These are phyloP conservation scores for Fusarium circinatum DNA, from an alignment of 2,329 filamentous ascomycete species.

Conservation along the genomic window DNA sequence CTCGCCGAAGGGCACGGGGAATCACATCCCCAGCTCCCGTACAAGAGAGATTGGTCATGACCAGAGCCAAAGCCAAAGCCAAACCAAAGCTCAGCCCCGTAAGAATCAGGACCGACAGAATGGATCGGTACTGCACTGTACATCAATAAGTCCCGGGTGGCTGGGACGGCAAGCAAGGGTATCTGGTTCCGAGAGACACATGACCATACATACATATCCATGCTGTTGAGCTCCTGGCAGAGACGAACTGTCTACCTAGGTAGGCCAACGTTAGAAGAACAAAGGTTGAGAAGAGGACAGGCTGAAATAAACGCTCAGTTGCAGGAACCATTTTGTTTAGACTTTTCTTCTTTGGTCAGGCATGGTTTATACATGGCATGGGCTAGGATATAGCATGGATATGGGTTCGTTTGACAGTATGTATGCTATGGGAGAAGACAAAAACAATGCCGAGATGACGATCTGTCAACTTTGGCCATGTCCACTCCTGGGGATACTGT, in stretches of 20 bases:
- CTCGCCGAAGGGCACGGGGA: slow-evolving; percentile 10
- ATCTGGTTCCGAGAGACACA: slow-evolving; percentile 8
- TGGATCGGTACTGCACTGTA: slow-evolving; percentile 16
- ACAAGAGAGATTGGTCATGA: slow-evolving; percentile 19
- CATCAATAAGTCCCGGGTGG: slow-evolving; percentile 29
- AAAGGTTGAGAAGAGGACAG: slow-evolving; percentile 5
- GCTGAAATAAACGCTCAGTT: slow-evolving; percentile 30
- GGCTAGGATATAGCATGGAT: not conserved
- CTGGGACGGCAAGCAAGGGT: slow-evolving; percentile 35
- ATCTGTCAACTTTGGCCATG: not conserved
- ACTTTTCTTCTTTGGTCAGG: slow-evolving; percentile 5
- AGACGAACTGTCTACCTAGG: not conserved
- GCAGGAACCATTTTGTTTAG: not conserved
- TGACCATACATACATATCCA: not conserved
- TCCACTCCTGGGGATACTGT: slow-evolving; percentile 1
- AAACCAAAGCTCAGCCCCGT: not conserved
- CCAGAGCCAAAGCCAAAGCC: not conserved
- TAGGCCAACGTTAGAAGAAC: slow-evolving; percentile 12
- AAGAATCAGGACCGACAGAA: slow-evolving; percentile 13
- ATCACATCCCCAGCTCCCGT: slow-evolving; percentile 6
- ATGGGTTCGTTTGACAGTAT: not conserved
- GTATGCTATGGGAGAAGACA: not conserved
- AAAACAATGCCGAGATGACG: slow-evolving; percentile 17
- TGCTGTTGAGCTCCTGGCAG: not conserved
- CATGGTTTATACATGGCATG: not conserved